Evolutionary conservation across 139 green algal genomes (phyloP).

Genomic region (Pseudopediastrum boryanum): DNA sequence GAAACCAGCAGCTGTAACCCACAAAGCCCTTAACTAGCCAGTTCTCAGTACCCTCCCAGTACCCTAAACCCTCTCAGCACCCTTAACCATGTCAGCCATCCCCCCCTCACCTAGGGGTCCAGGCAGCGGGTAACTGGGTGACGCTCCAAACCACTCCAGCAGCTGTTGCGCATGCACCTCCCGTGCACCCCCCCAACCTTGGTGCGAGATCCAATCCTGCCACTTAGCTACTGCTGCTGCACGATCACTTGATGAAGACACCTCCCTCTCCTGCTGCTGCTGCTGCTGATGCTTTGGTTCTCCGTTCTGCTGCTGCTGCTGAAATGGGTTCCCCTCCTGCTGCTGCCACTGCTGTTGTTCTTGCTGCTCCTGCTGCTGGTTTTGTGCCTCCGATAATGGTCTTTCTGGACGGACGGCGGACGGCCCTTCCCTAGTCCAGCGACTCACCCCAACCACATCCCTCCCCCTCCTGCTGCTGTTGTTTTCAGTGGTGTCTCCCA

Average conservation of each 20-base stretch:
- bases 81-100: too few relatives aligned
- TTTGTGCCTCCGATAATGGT: too few relatives aligned
- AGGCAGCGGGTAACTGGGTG: conserved; percentile 22
- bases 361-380: too few relatives aligned
- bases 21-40: too few relatives aligned
- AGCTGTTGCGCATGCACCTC: conserved; percentile 54
- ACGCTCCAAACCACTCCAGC: conserved; percentile 64
- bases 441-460: too few relatives aligned
- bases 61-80: too few relatives aligned
- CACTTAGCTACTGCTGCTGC: neutral
- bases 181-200: conserved; percentile 36
- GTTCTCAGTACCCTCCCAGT: too few relatives aligned
- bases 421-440: too few relatives aligned
- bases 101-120: conserved; percentile 33
- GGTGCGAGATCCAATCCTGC: neutral
- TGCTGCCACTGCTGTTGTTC: neutral
- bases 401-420: too few relatives aligned
- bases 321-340: neutral
- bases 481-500: too few relatives aligned
- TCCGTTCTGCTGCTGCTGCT: neutral
- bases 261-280: conserved; percentile 5
- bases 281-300: neutral
- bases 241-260: neutral
- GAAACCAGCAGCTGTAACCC: too few relatives aligned
- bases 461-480: too few relatives aligned